Base-by-base conservation (phyloP, 2,329 filamentous ascomycete genomes). In the Pyrenophora graminea region DNA sequence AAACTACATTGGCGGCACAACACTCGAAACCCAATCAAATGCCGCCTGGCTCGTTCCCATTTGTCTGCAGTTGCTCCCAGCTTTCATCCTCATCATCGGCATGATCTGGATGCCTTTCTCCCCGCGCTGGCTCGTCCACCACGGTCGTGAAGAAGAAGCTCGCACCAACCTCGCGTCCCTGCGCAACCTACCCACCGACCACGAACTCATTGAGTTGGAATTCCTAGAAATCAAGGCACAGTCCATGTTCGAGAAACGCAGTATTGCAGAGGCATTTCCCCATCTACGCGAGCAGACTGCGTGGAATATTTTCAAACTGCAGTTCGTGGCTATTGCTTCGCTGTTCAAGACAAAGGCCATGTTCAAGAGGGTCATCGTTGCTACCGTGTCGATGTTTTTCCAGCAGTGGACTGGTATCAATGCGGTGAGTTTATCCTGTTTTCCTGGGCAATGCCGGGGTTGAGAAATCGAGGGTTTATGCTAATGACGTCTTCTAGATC, bases 191-290 rank as follows among this genome's bases (percentile, higher is more conserved):
- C 70, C 82, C 0, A 66, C 75, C 13, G 81, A 87, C 56, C 81
- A 91, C 64, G 85, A 89, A 49, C 79, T 90, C 0, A 82, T 92
- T 32, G 82, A 87, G 57, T 78, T 91, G 1, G 90, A 93, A 64
- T 91, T 88, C 66, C 81, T 91, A n/a, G 89, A 93, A 68, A 92
- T 93, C 74, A 89, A 90, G 70, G 88, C 89, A 0, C 87, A 91
- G 69, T 86, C 85, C 0, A 71, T 89, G 15, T 94, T 93, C 59
- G 89, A 93, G 72, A 89, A 91, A 74, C 83, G 1, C 79, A 87
- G 8, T 81, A 82, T 79, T 74, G 13, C 76, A 0, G 85, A 88
- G 55, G 79, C 85, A 19, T 91, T 89, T 69, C 89, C 88, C 0
- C 77, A 86, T 30, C 75, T 89, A 12, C 76, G 79, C 2, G 79